A percentile compares a stretch with the other conserved stretches of the same genome.
Evolutionary conservation across 768 basidiomycete genomes (phyloP).

Genomic region (Gloeopeniophorella convolvens): DNA sequence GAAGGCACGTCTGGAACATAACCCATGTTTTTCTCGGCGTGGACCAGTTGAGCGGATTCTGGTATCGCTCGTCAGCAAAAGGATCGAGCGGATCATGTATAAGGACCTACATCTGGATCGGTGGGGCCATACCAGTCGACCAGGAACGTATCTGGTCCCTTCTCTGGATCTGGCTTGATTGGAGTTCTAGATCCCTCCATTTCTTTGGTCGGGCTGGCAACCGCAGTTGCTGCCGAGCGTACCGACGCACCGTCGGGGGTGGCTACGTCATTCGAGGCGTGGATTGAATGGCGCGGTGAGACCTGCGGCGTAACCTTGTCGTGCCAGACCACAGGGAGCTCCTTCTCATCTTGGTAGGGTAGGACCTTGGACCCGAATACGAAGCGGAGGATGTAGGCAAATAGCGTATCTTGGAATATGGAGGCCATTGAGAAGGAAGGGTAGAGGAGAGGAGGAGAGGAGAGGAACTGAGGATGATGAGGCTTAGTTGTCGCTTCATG

Average conservation of each 20-base stretch:
- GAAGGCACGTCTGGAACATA: conserved; percentile 29
- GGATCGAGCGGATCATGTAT: neutral
- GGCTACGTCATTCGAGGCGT: neutral
- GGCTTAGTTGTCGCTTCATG: neutral
- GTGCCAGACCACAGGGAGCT: conserved; percentile 17
- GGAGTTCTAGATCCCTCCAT: too few species aligned
- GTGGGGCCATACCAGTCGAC: conserved; percentile 26
- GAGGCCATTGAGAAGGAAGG: conserved; percentile 9
- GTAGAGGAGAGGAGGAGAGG: neutral
- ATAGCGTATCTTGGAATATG: conserved; percentile 26
- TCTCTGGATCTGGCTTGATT: conserved; percentile 3
- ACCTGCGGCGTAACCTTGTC: conserved; percentile 1
- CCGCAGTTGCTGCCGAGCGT: neutral
- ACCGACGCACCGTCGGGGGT: neutral
- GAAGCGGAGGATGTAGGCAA: conserved; percentile 28
- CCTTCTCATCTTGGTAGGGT: conserved; percentile 19
- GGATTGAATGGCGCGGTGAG: neutral
- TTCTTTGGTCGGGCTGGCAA: too few species aligned
- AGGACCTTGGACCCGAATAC: conserved; percentile 22
- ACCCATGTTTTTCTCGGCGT: conserved; percentile 27
- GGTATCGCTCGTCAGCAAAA: neutral
- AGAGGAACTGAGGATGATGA: neutral
- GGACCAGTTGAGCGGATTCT: conserved; percentile 27
- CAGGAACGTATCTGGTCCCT: conserved; percentile 20
- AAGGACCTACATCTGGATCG: conserved; percentile 17